phyloP scores from a whole-genome alignment of 257 asterid genomes.

The Ophiorrhiza pumila region DNA sequence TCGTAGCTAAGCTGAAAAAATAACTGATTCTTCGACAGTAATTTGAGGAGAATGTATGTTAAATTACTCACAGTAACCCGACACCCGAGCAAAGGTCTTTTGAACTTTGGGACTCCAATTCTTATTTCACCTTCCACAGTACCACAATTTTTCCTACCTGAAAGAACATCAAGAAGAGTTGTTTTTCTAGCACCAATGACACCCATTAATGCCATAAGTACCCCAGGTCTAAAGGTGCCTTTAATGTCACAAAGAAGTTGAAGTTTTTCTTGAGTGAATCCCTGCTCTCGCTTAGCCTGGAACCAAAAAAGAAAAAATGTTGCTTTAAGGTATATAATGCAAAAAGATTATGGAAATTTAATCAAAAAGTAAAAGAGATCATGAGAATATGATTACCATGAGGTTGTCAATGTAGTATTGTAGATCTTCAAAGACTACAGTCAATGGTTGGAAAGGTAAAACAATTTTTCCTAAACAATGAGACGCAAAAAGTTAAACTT shows the following conservation, averaged over 20 bases:
- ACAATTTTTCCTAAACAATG: slow-evolving; percentile 48
- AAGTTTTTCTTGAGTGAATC: slow-evolving; percentile 39
- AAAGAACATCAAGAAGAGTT: slow-evolving; percentile 61
- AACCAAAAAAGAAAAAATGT: no score
- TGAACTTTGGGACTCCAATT: slow-evolving; percentile 62
- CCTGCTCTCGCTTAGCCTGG: slow-evolving; percentile 54
- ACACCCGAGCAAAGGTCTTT: slow-evolving; percentile 46
- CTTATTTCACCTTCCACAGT: slow-evolving; percentile 44
- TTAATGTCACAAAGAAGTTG: slow-evolving; percentile 51
- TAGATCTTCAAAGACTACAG: slow-evolving; percentile 48
- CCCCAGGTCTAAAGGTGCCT: slow-evolving; percentile 57
- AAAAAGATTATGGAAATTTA: slow-evolving; percentile 14
- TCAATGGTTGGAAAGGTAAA: slow-evolving; percentile 57
- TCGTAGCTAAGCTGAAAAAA: slow-evolving; percentile 61
- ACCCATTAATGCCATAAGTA: slow-evolving; percentile 65
- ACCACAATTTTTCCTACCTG: slow-evolving; percentile 58
- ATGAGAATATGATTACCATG: slow-evolving; percentile 33
- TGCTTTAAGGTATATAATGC: no score
- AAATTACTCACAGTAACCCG: slow-evolving; percentile 59
- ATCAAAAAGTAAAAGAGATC: no score
- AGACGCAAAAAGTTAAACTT: background rate
- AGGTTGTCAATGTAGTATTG: slow-evolving; percentile 54
- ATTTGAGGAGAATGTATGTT: slow-evolving; percentile 60
- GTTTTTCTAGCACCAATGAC: slow-evolving; percentile 67
- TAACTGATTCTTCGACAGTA: slow-evolving; percentile 53